A percentile compares a stretch with the other conserved stretches of the same genome.
These are phyloP conservation scores for Coemansia sp. DNA, from an alignment of 192 early-diverging fungal genomes.

Conservation along the genomic window DNA sequence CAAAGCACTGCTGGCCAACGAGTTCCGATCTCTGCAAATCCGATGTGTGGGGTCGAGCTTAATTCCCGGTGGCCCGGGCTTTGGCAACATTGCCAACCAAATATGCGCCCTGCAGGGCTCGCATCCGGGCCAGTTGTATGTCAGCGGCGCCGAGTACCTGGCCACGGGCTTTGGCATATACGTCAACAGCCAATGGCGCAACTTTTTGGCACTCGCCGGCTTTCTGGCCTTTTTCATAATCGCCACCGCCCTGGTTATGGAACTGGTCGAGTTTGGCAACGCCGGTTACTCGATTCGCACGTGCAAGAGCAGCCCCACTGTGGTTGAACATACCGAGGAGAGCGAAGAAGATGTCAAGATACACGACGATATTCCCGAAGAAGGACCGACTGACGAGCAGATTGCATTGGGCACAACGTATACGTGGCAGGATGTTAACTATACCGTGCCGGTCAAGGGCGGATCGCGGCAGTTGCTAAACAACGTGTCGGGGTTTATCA, in stretches of 20 bases:
- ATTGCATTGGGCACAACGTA: constrained; percentile 57
- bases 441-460: constrained; percentile 66
- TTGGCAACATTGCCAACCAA: constrained; percentile 52
- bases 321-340: constrained; percentile 16
- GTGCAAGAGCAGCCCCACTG: constrained; percentile 43
- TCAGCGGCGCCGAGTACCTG: constrained; percentile 66
- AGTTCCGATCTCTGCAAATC: constrained; percentile 36
- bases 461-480: constrained; percentile 67
- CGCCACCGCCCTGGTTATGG: constrained; percentile 52
- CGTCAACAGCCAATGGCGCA: constrained; percentile 58
- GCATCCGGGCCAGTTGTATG: constrained; percentile 53
- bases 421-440: constrained; percentile 66
- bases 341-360: not conserved
- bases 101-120: constrained; percentile 69
- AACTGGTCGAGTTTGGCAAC: constrained; percentile 63
- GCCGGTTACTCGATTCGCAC: constrained; percentile 56
- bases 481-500: constrained; percentile 62
- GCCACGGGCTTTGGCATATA: constrained; percentile 57
- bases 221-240: constrained; percentile 43
- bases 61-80: constrained; percentile 56
- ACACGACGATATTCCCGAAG: not conserved
- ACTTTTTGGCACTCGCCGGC: constrained; percentile 59
- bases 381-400: constrained; percentile 36
- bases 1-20: constrained; percentile 64
- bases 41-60: constrained; percentile 29